A percentile compares a stretch with the other conserved stretches of the same genome.
phyloP scores from a whole-genome alignment of 1,284 basidiomycete species.

The Ganoderma multipileum region DNA sequence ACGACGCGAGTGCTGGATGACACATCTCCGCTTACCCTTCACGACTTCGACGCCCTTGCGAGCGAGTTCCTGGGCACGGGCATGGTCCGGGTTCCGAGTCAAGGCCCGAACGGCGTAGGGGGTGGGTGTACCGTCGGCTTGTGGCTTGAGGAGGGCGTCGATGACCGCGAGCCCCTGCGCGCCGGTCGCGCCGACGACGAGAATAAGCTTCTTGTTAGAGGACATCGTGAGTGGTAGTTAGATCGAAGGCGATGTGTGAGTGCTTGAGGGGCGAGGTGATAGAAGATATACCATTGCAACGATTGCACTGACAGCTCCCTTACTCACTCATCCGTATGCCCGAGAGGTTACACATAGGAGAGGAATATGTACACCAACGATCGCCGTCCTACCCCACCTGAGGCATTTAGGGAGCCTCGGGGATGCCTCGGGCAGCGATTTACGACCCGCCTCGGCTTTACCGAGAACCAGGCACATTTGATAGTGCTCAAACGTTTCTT shows the following conservation, averaged over 20 bases:
- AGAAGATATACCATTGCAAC: background rate
- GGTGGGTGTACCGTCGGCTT: conserved; percentile 46
- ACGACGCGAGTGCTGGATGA: background rate
- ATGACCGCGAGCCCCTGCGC: conserved; percentile 56
- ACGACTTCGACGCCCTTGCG: conserved; percentile 49
- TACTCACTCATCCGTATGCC: background rate
- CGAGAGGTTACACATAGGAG: background rate
- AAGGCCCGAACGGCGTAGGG: conserved; percentile 54
- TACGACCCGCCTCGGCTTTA: background rate
- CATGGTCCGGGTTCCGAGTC: conserved; percentile 48
- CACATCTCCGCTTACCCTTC: conserved; percentile 41
- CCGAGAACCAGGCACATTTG: background rate
- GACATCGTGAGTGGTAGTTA: background rate
- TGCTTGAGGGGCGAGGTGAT: background rate
- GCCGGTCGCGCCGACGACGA: conserved; percentile 58
- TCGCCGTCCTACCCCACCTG: background rate
- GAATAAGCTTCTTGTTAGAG: conserved; percentile 47
- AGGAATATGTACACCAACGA: background rate
- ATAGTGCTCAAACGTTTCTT: background rate
- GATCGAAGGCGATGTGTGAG: background rate
- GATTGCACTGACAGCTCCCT: background rate
- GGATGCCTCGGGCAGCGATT: background rate
- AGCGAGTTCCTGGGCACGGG: conserved; percentile 45
- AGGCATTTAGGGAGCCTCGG: background rate
- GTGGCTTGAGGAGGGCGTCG: conserved; percentile 47